Conservation (phyloP, 2,329 filamentous ascomycete genomes). For the Hirsutella minnesotensis region DNA sequence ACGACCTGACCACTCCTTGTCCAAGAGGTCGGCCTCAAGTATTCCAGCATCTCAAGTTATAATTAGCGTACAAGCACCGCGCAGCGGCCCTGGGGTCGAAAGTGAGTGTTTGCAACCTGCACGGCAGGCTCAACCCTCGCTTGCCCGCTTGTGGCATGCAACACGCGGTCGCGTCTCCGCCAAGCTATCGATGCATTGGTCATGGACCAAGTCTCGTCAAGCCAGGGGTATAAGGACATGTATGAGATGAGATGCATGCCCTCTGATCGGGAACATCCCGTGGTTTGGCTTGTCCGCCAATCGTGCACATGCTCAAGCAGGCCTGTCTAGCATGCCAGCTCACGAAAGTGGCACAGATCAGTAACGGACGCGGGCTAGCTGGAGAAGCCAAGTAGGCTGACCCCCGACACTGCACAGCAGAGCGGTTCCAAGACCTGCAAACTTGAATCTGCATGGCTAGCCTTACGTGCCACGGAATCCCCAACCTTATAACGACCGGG, state of each 20-base stretch:
- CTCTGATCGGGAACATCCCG: too few relatives aligned
- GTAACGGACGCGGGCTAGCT: neutral
- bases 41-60: conserved; percentile 21
- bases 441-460: neutral
- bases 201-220: too few relatives aligned
- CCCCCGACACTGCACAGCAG: neutral
- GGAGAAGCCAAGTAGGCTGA: neutral
- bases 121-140: conserved; percentile 7
- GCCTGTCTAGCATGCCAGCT: neutral
- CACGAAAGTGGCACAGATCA: neutral
- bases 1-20: conserved; percentile 2
- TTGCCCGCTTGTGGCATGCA: conserved; percentile 8
- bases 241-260: too few relatives aligned
- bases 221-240: neutral
- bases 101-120: conserved; percentile 10
- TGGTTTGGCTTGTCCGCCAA: too few relatives aligned
- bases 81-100: conserved; percentile 10
- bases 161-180: neutral
- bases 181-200: too few relatives aligned
- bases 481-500: too few relatives aligned
- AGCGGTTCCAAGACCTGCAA: neutral
- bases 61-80: conserved; percentile 8
- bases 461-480: neutral
- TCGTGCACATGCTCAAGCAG: too few relatives aligned
- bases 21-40: neutral